A percentile compares a stretch with the other conserved stretches of the same genome.
phyloP scores from a whole-genome alignment of 768 basidiomycete species.

The Hydnomerulius pinastri region DNA sequence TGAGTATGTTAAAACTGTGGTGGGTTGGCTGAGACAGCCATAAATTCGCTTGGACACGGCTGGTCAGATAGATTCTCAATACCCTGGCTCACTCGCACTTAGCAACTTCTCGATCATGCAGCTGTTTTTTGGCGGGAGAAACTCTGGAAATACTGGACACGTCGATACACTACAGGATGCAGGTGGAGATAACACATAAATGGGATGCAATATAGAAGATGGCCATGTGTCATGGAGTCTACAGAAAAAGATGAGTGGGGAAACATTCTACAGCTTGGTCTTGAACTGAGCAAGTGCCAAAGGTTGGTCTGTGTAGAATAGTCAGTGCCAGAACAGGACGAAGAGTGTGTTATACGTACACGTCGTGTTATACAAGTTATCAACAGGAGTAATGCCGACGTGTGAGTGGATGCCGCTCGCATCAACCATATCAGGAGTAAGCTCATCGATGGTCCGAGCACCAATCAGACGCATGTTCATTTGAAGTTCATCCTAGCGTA shows the following conservation, averaged over 20 bases:
- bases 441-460: conserved; percentile 71
- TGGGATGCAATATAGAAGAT: neutral
- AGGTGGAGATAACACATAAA: too few species aligned
- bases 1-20: too few species aligned
- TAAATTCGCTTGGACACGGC: too few species aligned
- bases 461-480: conserved; percentile 93
- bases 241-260: neutral
- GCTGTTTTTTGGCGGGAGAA: too few species aligned
- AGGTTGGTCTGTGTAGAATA: conserved; percentile 28
- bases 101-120: too few species aligned
- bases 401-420: conserved; percentile 38
- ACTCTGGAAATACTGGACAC: neutral
- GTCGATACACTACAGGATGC: neutral
- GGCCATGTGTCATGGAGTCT: neutral
- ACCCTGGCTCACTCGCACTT: too few species aligned
- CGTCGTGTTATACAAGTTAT: conserved; percentile 32
- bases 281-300: conserved; percentile 30
- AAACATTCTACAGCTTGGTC: conserved; percentile 14
- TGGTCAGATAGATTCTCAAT: too few species aligned
- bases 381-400: conserved; percentile 27
- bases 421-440: conserved; percentile 85
- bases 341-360: conserved; percentile 27
- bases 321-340: neutral
- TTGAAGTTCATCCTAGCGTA: conserved; percentile 82
- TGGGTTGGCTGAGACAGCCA: too few species aligned